Percentiles rank a stretch among this genome's conserved stretches.
Conservation (phyloP, 202 grass and related monocot genomes). For the Panicum hallii region DNA sequence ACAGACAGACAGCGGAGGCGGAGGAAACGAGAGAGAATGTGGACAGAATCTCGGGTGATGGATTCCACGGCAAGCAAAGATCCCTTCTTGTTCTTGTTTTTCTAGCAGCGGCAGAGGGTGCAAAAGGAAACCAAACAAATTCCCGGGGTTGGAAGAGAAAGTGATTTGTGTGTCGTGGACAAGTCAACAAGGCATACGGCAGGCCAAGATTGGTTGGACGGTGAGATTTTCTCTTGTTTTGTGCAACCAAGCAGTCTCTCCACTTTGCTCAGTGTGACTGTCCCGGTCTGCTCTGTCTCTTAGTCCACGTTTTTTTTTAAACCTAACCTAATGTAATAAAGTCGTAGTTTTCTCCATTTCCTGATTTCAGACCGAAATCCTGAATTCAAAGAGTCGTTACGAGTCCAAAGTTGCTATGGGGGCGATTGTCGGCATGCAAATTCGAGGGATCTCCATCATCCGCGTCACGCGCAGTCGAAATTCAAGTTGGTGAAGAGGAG, state of each 20-base stretch:
- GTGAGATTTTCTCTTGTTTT: background rate
- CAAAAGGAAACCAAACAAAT: background rate
- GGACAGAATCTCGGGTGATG: background rate
- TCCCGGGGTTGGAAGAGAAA: background rate
- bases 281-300: background rate
- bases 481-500: no score
- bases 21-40: background rate
- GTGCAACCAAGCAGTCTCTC: background rate
- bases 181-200: background rate
- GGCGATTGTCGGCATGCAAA: background rate
- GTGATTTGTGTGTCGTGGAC: background rate
- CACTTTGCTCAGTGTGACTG: background rate
- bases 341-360: no score
- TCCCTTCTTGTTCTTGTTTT: background rate
- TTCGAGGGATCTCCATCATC: background rate
- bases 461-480: no score
- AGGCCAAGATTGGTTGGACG: background rate
- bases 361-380: background rate
- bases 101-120: background rate
- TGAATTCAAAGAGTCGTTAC: no score
- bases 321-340: no score
- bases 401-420: background rate
- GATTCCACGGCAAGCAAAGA: constrained; percentile 23
- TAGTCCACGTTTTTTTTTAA: background rate
- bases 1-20: background rate